Conservation (phyloP, 176 grass and related monocot species). For the Alloteropsis semialata region DNA sequence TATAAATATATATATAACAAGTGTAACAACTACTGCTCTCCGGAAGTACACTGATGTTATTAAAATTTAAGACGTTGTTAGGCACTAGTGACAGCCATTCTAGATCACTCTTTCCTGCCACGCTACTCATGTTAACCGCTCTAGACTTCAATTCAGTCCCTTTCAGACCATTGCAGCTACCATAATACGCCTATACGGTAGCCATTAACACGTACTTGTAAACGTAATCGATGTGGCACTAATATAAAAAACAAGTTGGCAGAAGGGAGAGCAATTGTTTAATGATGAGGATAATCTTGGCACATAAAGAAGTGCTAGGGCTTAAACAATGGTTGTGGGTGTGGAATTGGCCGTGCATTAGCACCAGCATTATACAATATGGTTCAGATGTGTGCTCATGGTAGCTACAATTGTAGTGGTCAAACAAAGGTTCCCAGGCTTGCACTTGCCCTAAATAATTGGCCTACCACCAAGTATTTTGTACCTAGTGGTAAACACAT, state of each 20-base stretch:
- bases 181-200: constrained; percentile 33
- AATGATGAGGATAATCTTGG: constrained; percentile 36
- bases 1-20: constrained; percentile 7
- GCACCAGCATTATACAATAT: constrained; percentile 22
- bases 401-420: constrained; percentile 44
- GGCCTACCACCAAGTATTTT: constrained; percentile 32
- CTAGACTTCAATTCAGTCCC: constrained; percentile 2
- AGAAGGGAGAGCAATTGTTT: constrained; percentile 30
- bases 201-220: constrained; percentile 41
- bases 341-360: constrained; percentile 26
- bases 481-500: constrained; percentile 36
- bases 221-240: constrained; percentile 29
- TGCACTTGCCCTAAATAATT: constrained; percentile 44
- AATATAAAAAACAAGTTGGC: constrained; percentile 35
- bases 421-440: constrained; percentile 49
- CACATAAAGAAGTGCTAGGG: constrained; percentile 15
- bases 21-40: constrained; percentile 5
- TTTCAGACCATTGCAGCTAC: constrained; percentile 32
- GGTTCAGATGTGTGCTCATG: constrained; percentile 22
- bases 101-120: constrained; percentile 27
- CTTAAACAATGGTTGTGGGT: constrained; percentile 22
- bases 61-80: constrained; percentile 28
- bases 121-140: constrained; percentile 27
- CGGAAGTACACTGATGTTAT: neutral
- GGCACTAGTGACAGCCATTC: constrained; percentile 23